Percentiles rank a stretch among this genome's conserved stretches.
Conservation (phyloP, 805 yeast genomes). For the Ogataea haglerorum region DNA sequence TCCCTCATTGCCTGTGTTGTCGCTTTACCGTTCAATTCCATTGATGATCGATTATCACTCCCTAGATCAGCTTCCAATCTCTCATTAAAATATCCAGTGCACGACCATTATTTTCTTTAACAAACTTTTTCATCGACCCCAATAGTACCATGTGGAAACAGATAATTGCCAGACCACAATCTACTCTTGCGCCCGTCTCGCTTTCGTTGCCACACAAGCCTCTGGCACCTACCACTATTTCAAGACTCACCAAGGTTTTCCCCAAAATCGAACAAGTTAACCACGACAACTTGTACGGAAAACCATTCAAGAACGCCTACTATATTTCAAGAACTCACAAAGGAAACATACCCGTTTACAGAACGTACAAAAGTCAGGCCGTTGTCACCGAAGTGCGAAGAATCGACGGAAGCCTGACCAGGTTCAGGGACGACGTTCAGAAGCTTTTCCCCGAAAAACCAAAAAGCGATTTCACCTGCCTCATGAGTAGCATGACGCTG, state of each 20-base stretch:
- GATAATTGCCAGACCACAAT: slow-evolving; percentile 16
- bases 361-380: slow-evolving; percentile 58
- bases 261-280: slow-evolving; percentile 27
- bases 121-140: slow-evolving; percentile 1
- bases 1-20: too few species aligned
- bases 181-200: slow-evolving; percentile 10
- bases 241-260: slow-evolving; percentile 20
- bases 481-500: slow-evolving; percentile 51
- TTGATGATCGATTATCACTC: not conserved
- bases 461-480: slow-evolving; percentile 41
- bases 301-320: slow-evolving; percentile 40
- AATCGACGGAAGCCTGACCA: slow-evolving; percentile 63
- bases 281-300: slow-evolving; percentile 23
- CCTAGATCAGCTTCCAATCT: not conserved
- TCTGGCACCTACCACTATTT: slow-evolving; percentile 2
- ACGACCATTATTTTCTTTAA: not conserved
- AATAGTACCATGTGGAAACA: slow-evolving; percentile 4
- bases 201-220: not conserved
- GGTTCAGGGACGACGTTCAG: slow-evolving; percentile 64
- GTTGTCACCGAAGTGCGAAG: slow-evolving; percentile 71
- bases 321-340: slow-evolving; percentile 47
- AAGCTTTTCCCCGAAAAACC: slow-evolving; percentile 45
- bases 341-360: slow-evolving; percentile 81
- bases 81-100: not conserved
- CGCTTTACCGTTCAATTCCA: too few species aligned